Percentiles rank a stretch among this genome's conserved stretches.
phyloP scores from a whole-genome alignment of 164 flowering plant genomes.

The Nymphaea thermarum region DNA sequence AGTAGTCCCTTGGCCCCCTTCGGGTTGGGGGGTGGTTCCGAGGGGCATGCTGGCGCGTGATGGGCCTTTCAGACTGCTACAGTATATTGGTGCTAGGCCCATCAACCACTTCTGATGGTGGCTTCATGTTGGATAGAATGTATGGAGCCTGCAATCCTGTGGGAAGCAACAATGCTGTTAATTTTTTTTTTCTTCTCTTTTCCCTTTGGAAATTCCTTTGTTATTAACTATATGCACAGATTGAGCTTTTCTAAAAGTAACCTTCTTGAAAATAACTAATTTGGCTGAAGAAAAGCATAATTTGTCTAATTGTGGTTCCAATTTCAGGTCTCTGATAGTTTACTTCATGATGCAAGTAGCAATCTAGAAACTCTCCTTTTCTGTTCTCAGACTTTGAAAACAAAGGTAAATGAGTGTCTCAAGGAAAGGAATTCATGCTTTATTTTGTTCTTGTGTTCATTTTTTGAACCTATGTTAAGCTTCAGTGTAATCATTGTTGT shows the following conservation, averaged over 20 bases:
- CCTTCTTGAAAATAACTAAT: neutral
- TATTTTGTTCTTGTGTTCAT: neutral
- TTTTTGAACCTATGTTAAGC: neutral
- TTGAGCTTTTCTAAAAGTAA: neutral
- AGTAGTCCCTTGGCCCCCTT: neutral
- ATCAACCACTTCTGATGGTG: no score
- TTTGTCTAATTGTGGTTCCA: neutral
- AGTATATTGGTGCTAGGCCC: no score
- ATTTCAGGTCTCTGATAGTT: conserved; percentile 83
- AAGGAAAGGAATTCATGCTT: neutral
- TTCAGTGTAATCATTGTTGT: neutral
- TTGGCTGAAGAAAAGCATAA: no score
- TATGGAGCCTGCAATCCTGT: neutral
- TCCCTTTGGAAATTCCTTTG: neutral
- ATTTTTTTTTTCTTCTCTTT: neutral
- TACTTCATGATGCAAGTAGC: conserved; percentile 88
- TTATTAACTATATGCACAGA: neutral
- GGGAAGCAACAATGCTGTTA: neutral
- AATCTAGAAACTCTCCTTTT: conserved; percentile 85
- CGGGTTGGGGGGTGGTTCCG: neutral
- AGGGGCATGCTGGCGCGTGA: no score
- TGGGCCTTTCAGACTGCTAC: no score
- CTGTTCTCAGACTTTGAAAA: conserved; percentile 93
- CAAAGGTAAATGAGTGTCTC: conserved; percentile 55
- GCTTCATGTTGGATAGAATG: neutral